Conservation (phyloP, 2,329 filamentous ascomycete species). For the Penicillium digitatum region DNA sequence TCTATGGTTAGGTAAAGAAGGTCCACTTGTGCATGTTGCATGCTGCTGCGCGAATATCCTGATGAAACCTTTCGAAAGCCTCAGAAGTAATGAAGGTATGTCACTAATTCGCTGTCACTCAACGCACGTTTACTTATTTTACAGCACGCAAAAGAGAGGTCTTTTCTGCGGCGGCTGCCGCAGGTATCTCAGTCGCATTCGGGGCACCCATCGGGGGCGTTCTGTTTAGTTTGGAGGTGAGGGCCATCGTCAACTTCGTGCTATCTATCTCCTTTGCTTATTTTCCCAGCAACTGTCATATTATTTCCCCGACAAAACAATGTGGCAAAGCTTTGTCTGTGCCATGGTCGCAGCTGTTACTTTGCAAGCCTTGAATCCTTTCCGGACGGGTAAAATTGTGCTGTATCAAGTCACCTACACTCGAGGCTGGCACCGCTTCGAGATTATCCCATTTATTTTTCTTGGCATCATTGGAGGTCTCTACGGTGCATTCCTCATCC, state of each 20-base stretch:
- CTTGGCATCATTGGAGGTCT: slow-evolving; percentile 88
- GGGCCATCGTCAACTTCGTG: not conserved
- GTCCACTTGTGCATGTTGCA: slow-evolving; percentile 89
- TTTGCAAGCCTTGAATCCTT: slow-evolving; percentile 87
- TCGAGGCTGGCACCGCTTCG: slow-evolving; percentile 88
- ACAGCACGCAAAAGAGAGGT: slow-evolving; percentile 87
- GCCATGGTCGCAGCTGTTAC: slow-evolving; percentile 98
- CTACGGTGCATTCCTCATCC: slow-evolving; percentile 93
- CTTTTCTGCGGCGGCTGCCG: slow-evolving; percentile 84
- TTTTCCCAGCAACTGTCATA: slow-evolving; percentile 75
- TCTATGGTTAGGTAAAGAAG: slow-evolving; percentile 96
- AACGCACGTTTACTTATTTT: slow-evolving; percentile 17
- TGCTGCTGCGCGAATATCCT: slow-evolving; percentile 95
- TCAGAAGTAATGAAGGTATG: slow-evolving; percentile 81
- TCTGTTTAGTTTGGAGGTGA: slow-evolving; percentile 84
- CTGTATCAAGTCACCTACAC: slow-evolving; percentile 94
- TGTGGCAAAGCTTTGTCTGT: slow-evolving; percentile 99
- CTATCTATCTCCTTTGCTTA: slow-evolving; percentile 11
- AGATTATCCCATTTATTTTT: slow-evolving; percentile 80
- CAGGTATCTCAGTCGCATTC: slow-evolving; percentile 90
- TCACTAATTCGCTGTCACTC: not conserved
- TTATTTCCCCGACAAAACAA: slow-evolving; percentile 97
- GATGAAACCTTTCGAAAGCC: slow-evolving; percentile 78
- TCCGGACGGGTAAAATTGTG: slow-evolving; percentile 90
- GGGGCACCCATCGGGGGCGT: slow-evolving; percentile 92